Evolutionary conservation across 75 land plant genomes (phyloP).

Genomic region (Chamaecyparis obtusa): DNA sequence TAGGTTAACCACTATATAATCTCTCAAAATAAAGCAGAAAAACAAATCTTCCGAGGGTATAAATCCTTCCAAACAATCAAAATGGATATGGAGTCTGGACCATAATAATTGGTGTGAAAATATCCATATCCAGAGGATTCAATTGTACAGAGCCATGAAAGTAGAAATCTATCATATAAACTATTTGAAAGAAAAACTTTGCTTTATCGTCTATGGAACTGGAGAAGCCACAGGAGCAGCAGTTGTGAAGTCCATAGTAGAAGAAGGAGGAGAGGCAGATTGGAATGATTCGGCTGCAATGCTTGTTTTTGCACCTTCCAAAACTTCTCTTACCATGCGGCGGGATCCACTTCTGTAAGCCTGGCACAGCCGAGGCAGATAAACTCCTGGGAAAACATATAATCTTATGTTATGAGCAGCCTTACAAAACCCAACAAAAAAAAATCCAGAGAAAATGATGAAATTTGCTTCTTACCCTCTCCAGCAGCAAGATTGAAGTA

Average conservation of each 20-base stretch:
- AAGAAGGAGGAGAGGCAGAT: not conserved
- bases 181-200: too few relatives aligned
- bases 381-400: conserved; percentile 4
- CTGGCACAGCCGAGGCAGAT: conserved; percentile 19
- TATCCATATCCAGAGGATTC: not conserved
- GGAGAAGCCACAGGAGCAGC: not conserved
- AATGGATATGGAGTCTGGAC: not conserved
- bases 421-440: too few relatives aligned
- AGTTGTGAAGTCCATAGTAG: not conserved
- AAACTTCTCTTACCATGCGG: conserved; percentile 3
- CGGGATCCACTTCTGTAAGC: conserved; percentile 9
- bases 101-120: too few relatives aligned
- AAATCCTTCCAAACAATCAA: not conserved
- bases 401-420: too few relatives aligned
- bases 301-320: not conserved
- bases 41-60: not conserved
- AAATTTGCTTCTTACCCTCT: conserved; percentile 41
- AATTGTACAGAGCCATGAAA: not conserved
- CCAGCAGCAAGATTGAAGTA: conserved; percentile 70
- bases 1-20: too few relatives aligned
- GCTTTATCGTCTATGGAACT: not conserved
- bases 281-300: not conserved
- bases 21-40: too few relatives aligned
- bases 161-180: not conserved
- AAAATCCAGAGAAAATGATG: too few relatives aligned